Evolutionary conservation across 2,329 filamentous ascomycete genomes (phyloP).

Genomic region (Aspergillus latus): DNA sequence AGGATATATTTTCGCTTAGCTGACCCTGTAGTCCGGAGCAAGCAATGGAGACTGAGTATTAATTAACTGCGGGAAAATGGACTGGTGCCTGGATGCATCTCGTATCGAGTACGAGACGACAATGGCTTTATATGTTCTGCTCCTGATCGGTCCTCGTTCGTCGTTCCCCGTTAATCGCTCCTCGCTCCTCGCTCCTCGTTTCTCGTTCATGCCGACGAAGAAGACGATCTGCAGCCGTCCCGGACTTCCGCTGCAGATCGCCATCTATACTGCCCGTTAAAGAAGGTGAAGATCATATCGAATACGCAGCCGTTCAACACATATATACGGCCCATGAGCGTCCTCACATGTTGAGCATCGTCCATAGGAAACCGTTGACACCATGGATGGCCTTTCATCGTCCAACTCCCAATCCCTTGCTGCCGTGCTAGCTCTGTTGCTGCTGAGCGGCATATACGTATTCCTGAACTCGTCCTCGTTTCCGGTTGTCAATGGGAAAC

Average conservation of each 20-base stretch:
- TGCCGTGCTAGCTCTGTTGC: neutral
- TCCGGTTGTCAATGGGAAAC: conserved; percentile 3
- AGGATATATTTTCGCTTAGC: too few species aligned
- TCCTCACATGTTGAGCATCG: neutral
- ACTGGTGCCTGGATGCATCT: too few species aligned
- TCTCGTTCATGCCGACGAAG: neutral
- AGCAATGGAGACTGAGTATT: too few species aligned
- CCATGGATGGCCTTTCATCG: neutral
- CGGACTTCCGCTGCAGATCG: neutral
- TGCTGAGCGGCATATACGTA: neutral
- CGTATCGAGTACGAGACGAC: neutral
- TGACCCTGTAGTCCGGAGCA: too few species aligned
- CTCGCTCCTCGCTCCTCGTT: neutral
- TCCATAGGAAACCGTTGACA: neutral
- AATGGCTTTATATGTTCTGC: neutral
- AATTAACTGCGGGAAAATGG: too few species aligned
- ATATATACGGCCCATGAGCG: too few species aligned
- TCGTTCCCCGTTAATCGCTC: neutral
- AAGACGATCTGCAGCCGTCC: neutral
- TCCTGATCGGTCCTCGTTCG: neutral
- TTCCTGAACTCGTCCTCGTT: too few species aligned
- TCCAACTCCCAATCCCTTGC: neutral
- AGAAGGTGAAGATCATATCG: neutral
- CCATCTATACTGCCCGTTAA: neutral
- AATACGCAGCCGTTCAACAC: neutral